Evolutionary conservation across 495 filamentous ascomycete species (phyloP).

Genomic region (Oidiodendron maius): DNA sequence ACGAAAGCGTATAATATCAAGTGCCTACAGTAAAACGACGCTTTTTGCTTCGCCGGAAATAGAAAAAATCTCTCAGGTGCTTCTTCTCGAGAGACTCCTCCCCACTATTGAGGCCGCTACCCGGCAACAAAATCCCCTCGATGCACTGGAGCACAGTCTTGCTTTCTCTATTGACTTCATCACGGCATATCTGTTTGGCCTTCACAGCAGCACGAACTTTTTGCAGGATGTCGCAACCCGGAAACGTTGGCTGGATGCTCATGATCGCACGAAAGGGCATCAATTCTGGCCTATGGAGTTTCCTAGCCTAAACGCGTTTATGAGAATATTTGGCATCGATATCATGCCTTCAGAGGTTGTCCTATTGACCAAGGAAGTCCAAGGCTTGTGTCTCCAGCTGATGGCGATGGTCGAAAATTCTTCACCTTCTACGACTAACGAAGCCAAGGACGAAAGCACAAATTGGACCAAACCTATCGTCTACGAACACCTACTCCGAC

Average conservation of each 20-base stretch:
- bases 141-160: conserved; percentile 1
- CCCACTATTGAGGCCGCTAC: conserved; percentile 29
- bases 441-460: background rate
- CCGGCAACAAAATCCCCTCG: conserved; percentile 9
- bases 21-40: conserved; percentile 66
- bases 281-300: conserved; percentile 5
- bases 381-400: conserved; percentile 1
- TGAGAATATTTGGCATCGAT: no score
- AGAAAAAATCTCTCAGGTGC: conserved; percentile 44
- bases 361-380: conserved; percentile 6
- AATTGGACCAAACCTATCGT: conserved; percentile 11
- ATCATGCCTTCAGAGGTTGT: no score
- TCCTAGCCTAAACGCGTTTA: background rate
- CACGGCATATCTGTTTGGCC: conserved; percentile 13
- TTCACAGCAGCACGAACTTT: conserved; percentile 7
- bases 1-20: conserved; percentile 59
- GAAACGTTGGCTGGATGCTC: conserved; percentile 36
- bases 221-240: conserved; percentile 37
- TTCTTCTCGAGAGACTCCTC: conserved; percentile 56
- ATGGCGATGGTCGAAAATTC: background rate
- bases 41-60: conserved; percentile 59
- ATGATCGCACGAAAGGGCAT: conserved; percentile 1
- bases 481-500: conserved; percentile 9
- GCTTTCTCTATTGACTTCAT: conserved; percentile 13
- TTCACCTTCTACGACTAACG: background rate